Evolutionary conservation across 2,329 filamentous ascomycete species (phyloP), one percentile per base, ranked within the genome.

Genomic region (Coniochaeta pulveracea): DNA sequence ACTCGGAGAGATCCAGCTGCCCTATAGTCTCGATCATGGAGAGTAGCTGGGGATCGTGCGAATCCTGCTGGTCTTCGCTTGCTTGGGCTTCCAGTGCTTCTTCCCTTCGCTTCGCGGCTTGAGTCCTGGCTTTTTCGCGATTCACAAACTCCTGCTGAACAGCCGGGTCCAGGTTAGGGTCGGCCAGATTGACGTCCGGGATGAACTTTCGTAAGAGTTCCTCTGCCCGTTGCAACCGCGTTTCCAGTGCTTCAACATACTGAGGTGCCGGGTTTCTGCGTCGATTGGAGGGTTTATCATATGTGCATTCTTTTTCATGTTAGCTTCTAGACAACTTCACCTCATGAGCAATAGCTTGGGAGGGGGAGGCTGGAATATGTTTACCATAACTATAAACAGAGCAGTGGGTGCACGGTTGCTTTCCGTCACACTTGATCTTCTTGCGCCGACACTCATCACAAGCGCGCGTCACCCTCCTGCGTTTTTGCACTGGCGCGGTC

Each of bases 371-470:
- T 31, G 23, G 22, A 10, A 7, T 22, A 18, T 24, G 34, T 24
- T 37, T 69, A 95, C 91, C 89, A 65, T 98, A 98, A 54, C 86
- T 95, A 58, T 98, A 98, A 32, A 96, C 86, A 9, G 88, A 93
- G 56, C 91, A 98, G 57, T 96, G 91, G 0, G 88, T 95, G 58
- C 84, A 91, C 8, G 84, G 84, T 52, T 88, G 82, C 55, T 86
- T 85, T 45, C 82, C 83, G 53, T 88, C 82, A 47, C 82, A 89
- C 54, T 88, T 89, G 49, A 89, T 89, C 57, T 89, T 89, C 55
- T 89, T 89, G 44, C 82, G 71, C 37, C 83, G 72, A 51, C 83
- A 89, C 55, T 88, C 80, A 47, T 86, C 83, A 56, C 83, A 89
- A 25, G 83, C 83, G 46, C 84, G 69, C 14, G 82, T 88, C 27